These are phyloP conservation scores for Agaricus sinodeliciosus DNA, from an alignment of 768 basidiomycete genomes.

Conservation along the genomic window DNA sequence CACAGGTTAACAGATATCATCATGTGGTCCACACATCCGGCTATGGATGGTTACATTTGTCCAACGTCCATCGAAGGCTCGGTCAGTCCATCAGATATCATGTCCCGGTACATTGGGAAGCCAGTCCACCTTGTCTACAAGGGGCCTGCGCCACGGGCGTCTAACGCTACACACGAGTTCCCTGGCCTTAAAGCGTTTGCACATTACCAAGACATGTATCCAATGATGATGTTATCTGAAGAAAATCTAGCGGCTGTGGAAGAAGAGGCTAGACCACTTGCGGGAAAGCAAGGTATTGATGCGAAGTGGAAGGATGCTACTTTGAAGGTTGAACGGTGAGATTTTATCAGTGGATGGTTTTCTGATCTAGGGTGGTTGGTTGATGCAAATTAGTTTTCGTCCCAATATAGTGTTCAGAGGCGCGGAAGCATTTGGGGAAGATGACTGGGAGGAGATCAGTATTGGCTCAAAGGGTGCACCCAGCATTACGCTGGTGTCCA, in stretches of 20 bases:
- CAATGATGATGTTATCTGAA: slow-evolving; percentile 59
- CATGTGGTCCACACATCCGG: slow-evolving; percentile 35
- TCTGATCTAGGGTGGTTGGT: background rate
- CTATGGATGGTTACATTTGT: slow-evolving; percentile 63
- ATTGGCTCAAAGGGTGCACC: slow-evolving; percentile 38
- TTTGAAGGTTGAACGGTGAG: slow-evolving; percentile 55
- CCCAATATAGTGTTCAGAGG: slow-evolving; percentile 72
- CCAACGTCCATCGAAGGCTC: slow-evolving; percentile 27
- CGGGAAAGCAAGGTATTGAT: slow-evolving; percentile 40
- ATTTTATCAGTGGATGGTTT: background rate
- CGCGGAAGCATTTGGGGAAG: slow-evolving; percentile 66
- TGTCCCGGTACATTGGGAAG: slow-evolving; percentile 57
- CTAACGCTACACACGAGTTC: slow-evolving; percentile 44
- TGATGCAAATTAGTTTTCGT: slow-evolving; percentile 45
- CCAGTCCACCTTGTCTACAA: slow-evolving; percentile 63
- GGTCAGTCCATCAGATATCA: slow-evolving; percentile 42
- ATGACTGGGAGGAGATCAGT: slow-evolving; percentile 56
- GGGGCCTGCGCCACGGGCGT: slow-evolving; percentile 47
- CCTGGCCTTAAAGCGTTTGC: slow-evolving; percentile 50
- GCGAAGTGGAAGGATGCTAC: slow-evolving; percentile 47
- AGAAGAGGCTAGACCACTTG: slow-evolving; percentile 36
- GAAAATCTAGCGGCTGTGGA: slow-evolving; percentile 55
- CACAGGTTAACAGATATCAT: slow-evolving; percentile 47
- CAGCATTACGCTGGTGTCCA: slow-evolving; percentile 53
- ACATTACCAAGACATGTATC: slow-evolving; percentile 67